A percentile compares a stretch with the other conserved stretches of the same genome.
These are phyloP conservation scores for Thielaviopsis ethacetica DNA, from an alignment of 2,329 filamentous ascomycete genomes.

Conservation along the genomic window DNA sequence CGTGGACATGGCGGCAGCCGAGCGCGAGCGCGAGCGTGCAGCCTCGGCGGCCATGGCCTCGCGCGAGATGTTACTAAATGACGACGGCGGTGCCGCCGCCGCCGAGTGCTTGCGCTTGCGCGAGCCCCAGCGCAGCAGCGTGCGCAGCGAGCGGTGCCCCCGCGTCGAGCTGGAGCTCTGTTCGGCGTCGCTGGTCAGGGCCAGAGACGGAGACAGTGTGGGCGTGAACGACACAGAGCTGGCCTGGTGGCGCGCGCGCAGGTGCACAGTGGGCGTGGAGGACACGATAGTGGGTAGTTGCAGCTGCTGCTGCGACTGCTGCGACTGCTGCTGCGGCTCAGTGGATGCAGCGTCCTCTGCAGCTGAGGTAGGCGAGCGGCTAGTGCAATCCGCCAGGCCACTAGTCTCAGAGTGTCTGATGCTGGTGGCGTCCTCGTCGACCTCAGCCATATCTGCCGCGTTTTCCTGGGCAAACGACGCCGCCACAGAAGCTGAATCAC, in stretches of 20 bases:
- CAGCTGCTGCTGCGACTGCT: neutral
- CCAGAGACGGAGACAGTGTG: slow-evolving; percentile 8
- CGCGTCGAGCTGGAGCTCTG: slow-evolving; percentile 4
- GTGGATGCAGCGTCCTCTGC: neutral
- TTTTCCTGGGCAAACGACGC: neutral
- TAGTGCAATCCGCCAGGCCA: neutral
- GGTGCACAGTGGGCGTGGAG: neutral
- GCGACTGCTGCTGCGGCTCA: neutral
- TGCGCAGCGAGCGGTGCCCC: slow-evolving; percentile 3
- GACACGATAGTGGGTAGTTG: neutral
- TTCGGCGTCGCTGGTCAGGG: slow-evolving; percentile 2
- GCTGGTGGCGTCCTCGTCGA: neutral
- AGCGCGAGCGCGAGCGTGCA: slow-evolving; percentile 27
- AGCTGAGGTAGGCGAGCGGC: neutral
- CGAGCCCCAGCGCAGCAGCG: slow-evolving; percentile 13
- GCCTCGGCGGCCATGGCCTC: slow-evolving; percentile 21
- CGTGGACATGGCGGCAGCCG: slow-evolving; percentile 22
- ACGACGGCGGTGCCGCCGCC: too few relatives aligned
- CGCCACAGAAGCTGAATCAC: neutral
- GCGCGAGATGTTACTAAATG: slow-evolving; percentile 17
- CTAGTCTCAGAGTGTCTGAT: neutral
- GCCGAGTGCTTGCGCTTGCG: slow-evolving; percentile 17
- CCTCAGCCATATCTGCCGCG: neutral
- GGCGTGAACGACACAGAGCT: slow-evolving; percentile 12
- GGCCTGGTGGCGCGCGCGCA: slow-evolving; percentile 1